Conservation (phyloP, 176 grass and related monocot genomes). For the Chloris gayana region DNA sequence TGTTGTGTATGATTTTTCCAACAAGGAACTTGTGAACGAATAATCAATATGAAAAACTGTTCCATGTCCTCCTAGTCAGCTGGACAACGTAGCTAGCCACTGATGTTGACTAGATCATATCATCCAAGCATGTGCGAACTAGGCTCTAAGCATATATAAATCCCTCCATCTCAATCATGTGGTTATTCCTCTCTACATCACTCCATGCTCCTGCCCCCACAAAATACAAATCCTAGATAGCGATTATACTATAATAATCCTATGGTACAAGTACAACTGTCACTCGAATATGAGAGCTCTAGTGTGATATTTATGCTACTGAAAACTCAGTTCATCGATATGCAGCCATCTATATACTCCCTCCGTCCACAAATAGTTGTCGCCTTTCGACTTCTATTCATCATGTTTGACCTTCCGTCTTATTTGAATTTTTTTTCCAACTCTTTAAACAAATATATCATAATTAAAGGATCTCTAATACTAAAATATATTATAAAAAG, state of each 20-base stretch:
- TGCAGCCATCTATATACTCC: background rate
- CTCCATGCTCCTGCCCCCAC: slow-evolving; percentile 10
- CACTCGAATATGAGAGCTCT: background rate
- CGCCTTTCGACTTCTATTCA: too few species aligned
- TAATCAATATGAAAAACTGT: background rate
- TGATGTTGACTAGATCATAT: slow-evolving; percentile 6
- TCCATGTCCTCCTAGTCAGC: background rate
- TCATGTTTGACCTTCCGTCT: too few species aligned
- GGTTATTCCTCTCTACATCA: slow-evolving; percentile 44
- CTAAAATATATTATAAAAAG: too few species aligned
- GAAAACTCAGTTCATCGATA: background rate
- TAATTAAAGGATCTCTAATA: too few species aligned
- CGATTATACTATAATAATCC: background rate
- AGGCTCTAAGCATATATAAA: slow-evolving; percentile 7
- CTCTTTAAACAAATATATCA: too few species aligned
- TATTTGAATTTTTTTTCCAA: too few species aligned
- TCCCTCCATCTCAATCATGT: slow-evolving; percentile 21
- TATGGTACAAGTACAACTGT: background rate
- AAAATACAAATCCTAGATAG: slow-evolving; percentile 39
- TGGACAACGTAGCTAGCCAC: background rate
- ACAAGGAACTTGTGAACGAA: slow-evolving; percentile 7
- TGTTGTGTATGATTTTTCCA: background rate
- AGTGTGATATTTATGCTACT: background rate
- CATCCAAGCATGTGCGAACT: slow-evolving; percentile 12
- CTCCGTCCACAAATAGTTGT: too few species aligned